A percentile compares a stretch with the other conserved stretches of the same genome.
phyloP scores from a whole-genome alignment of 306 rosid species.

The Betula pendula region DNA sequence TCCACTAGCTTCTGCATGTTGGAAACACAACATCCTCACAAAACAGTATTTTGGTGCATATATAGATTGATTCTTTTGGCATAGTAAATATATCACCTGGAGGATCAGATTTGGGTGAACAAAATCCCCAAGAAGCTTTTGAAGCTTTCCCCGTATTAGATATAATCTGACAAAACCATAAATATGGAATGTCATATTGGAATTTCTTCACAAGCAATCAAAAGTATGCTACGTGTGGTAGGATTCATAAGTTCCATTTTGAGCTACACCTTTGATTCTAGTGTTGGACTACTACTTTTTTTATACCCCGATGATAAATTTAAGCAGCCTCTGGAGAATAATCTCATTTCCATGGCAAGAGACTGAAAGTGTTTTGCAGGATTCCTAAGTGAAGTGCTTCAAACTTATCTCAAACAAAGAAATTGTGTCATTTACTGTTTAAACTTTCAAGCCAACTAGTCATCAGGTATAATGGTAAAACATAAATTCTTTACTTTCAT shows the following conservation, averaged over 20 bases:
- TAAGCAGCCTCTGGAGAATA: background rate
- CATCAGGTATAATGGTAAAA: background rate
- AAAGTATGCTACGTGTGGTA: background rate
- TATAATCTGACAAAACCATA: constrained; percentile 50
- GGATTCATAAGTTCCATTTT: background rate
- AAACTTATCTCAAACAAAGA: background rate
- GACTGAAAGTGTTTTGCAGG: background rate
- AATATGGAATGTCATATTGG: background rate
- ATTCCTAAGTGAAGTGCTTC: background rate
- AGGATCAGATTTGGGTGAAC: constrained; percentile 82
- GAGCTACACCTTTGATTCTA: background rate
- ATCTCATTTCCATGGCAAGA: background rate
- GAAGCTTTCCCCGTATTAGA: constrained; percentile 61
- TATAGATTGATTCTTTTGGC: constrained; percentile 3
- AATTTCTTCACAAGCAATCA: background rate
- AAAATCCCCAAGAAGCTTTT: constrained; percentile 76
- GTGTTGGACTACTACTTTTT: background rate
- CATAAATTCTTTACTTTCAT: background rate
- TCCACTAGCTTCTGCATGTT: constrained; percentile 78
- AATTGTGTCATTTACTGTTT: background rate
- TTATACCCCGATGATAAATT: background rate
- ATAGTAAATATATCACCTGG: constrained; percentile 46
- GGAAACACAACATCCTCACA: constrained; percentile 23
- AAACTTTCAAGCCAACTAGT: background rate
- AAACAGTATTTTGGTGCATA: constrained; percentile 17